Evolutionary conservation across 2,329 filamentous ascomycete species (phyloP).

Genomic region (Sordariomycetes sp.): DNA sequence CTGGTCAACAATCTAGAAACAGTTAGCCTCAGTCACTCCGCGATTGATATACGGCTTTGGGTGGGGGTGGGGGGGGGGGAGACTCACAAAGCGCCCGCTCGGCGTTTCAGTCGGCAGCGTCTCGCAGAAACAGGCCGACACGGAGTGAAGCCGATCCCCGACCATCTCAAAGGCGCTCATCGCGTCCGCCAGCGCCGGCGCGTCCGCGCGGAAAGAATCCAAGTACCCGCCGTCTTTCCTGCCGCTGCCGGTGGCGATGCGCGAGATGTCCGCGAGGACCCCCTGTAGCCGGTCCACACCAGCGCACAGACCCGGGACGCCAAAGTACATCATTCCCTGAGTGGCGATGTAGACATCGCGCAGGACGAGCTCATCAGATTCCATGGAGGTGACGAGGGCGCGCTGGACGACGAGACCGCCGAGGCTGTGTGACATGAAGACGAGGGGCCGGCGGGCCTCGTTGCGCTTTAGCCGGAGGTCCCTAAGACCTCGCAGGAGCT

Average conservation of each 20-base stretch:
- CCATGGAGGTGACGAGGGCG: neutral
- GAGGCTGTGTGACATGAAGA: slow-evolving; percentile 5
- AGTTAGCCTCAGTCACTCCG: neutral
- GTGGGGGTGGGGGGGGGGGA: too few relatives aligned
- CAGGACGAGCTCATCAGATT: neutral
- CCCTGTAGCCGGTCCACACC: neutral
- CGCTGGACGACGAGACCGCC: slow-evolving; percentile 3
- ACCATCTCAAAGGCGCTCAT: neutral
- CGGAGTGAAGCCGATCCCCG: neutral
- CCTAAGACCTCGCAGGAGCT: neutral
- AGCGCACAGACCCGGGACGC: neutral
- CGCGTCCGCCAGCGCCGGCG: neutral
- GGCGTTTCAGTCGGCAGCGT: neutral
- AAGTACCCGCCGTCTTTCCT: neutral
- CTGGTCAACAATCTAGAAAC: slow-evolving; percentile 1
- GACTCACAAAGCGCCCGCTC: slow-evolving; percentile 1
- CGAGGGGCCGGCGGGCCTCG: neutral
- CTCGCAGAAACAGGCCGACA: slow-evolving; percentile 4
- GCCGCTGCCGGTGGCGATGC: neutral
- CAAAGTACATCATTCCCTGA: slow-evolving; percentile 3
- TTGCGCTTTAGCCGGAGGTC: neutral
- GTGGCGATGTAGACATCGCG: neutral
- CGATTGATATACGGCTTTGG: too few relatives aligned
- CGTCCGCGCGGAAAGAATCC: neutral
- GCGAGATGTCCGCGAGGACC: neutral